Conservation (phyloP, 139 green algal species). For the Tetradesmus obliquus region DNA sequence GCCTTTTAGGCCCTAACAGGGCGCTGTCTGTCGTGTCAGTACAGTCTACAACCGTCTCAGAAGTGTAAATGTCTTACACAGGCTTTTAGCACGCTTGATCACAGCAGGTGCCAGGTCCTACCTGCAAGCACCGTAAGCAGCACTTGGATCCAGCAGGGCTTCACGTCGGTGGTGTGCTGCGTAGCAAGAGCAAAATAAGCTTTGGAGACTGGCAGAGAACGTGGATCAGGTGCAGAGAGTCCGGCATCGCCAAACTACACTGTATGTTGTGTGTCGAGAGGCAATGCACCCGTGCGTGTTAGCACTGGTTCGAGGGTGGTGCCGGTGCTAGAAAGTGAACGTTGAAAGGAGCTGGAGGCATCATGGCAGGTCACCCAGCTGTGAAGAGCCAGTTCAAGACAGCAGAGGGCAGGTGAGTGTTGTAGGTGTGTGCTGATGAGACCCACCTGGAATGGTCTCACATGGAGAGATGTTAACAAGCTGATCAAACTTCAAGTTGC, state of each 20-base stretch:
- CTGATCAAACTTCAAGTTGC: neutral
- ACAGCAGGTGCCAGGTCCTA: no score
- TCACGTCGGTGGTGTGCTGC: no score
- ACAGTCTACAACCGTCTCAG: no score
- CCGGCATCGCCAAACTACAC: neutral
- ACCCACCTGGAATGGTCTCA: neutral
- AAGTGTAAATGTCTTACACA: no score
- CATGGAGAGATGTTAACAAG: neutral
- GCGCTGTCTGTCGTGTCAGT: no score
- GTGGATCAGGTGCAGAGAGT: neutral
- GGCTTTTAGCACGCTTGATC: no score
- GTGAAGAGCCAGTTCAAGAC: slow-evolving; percentile 36
- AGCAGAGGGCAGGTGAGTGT: slow-evolving; percentile 7
- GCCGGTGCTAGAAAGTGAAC: neutral
- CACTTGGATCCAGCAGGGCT: no score
- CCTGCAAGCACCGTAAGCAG: no score
- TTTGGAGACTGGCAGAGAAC: neutral
- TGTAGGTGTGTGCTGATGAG: neutral
- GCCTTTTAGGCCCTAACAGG: no score
- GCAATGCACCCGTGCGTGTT: neutral
- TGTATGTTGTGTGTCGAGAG: neutral
- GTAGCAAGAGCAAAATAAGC: neutral
- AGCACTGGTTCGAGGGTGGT: neutral
- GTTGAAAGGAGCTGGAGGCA: neutral
- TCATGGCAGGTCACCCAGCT: neutral